Evolutionary conservation across 2,329 filamentous ascomycete genomes (phyloP).

Genomic region (Stachybotrys elegans): DNA sequence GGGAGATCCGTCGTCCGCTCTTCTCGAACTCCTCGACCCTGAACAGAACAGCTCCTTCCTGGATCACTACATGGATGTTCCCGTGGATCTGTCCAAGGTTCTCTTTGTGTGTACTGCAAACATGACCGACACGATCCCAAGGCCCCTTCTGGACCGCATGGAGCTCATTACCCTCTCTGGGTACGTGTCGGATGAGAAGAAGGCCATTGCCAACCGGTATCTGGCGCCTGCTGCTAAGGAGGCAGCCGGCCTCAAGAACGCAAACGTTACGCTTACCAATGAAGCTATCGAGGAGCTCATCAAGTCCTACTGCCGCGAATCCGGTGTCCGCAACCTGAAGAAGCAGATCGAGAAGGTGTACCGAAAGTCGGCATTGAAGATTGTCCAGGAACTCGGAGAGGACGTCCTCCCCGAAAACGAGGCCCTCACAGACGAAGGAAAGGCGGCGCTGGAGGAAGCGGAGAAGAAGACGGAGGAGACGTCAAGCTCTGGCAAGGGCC

Average conservation of each 20-base stretch:
- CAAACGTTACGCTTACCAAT: conserved; percentile 80
- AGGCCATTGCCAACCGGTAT: conserved; percentile 93
- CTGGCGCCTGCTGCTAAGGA: conserved; percentile 93
- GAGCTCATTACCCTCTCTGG: conserved; percentile 94
- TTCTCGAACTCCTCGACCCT: conserved; percentile 89
- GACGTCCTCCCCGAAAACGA: conserved; percentile 74
- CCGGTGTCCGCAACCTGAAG: conserved; percentile 94
- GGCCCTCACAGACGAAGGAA: conserved; percentile 80
- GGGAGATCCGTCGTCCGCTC: conserved; percentile 89
- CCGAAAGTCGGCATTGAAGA: conserved; percentile 93
- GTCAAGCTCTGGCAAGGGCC: conserved; percentile 18
- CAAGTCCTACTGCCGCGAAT: conserved; percentile 97
- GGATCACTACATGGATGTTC: conserved; percentile 98
- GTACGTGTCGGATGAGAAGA: conserved; percentile 97
- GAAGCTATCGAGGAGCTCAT: conserved; percentile 94
- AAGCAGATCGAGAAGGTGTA: conserved; percentile 99
- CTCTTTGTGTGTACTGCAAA: conserved; percentile 98
- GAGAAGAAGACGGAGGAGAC: conserved; percentile 64
- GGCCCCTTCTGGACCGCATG: conserved; percentile 93
- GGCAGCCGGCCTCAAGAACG: conserved; percentile 81
- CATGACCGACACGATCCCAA: conserved; percentile 96
- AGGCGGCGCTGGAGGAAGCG: conserved; percentile 66
- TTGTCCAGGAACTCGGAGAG: conserved; percentile 90
- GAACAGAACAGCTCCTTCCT: conserved; percentile 97
- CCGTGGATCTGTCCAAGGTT: conserved; percentile 94